Evolutionary conservation across 129 eudicot genomes (phyloP).

Genomic region (Tagetes patula): DNA sequence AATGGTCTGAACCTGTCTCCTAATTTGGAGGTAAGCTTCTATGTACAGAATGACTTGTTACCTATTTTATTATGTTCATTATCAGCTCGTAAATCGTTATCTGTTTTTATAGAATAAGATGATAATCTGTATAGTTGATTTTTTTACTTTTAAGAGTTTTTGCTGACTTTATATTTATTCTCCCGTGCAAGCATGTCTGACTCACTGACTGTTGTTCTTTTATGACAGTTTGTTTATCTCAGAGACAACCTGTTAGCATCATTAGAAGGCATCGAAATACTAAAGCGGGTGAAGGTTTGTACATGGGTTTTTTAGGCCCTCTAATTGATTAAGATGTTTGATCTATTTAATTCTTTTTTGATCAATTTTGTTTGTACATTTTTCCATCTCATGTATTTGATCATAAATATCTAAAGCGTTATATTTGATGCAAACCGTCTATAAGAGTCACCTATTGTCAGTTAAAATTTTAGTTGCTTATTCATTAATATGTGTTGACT

Average conservation of each 20-base stretch:
- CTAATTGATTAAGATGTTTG: background rate
- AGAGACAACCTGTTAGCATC: constrained; percentile 89
- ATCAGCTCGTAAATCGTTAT: background rate
- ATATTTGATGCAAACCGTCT: background rate
- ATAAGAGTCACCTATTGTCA: background rate
- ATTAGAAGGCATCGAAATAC: constrained; percentile 81
- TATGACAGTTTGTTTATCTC: constrained; percentile 91
- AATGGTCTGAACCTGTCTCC: constrained; percentile 79
- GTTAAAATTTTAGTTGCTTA: background rate
- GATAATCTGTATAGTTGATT: background rate
- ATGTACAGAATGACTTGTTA: constrained; percentile 8
- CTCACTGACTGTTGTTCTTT: constrained; percentile 15
- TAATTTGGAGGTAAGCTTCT: constrained; percentile 70
- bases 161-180: constrained; percentile 7
- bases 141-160: background rate
- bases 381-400: background rate
- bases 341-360: background rate
- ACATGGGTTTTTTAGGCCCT: background rate
- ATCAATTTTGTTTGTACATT: constrained; percentile 8
- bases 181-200: background rate
- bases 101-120: constrained; percentile 3
- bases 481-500: background rate
- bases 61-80: background rate
- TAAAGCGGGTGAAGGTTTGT: constrained; percentile 90
- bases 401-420: background rate